Evolutionary conservation across 139 green algal genomes (phyloP), one percentile per base, ranked within the genome.

Genomic region (Volvox africanus): DNA sequence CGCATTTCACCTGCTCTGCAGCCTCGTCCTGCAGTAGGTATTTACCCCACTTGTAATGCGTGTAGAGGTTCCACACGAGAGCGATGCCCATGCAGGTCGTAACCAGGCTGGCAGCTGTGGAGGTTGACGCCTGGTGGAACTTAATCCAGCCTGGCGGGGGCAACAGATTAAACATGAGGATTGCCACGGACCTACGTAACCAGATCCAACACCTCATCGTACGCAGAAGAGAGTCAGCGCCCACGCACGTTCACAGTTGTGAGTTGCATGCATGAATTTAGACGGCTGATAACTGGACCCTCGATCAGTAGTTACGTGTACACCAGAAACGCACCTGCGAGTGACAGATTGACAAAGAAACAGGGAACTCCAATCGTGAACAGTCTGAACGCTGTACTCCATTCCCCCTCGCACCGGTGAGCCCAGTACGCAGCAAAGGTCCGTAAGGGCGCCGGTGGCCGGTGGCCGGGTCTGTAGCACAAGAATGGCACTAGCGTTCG

Each of bases 351-450:
- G 24, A 78, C 36, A 30, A 95, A 91, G 73, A 95, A 94, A 26
- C 55, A 86, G 18, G 92, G 83, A 20, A 88, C 37, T 30, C 92
- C 91, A 2, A 88, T 62, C 20, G 89, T 90, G 92, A 97, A 97
- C 33, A 96, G 92, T 44, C 92, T 82, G 92, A 97, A 97, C 9
- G 95, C 95, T 26, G 89, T 91, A 22, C 88, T 88, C 95, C 95
- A 98, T 71, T 95, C 93, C 28, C 55, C 16, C 87, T 97, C 95
- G 82, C 93, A 97, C n/a, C 95, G 91, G 85, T 89, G 88, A 26
- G 93, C 73, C 96, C 96, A 98, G 91, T 96, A 92, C 62, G 92
- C 80, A 1, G 94, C 87, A 88, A 98, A 97, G 44, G 92, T 96
- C n/a, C 96, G 92, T 19, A 30, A 22, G 14, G 96, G 96, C 28